Base-by-base conservation (phyloP, 2,329 filamentous ascomycete genomes). In the Calonectria pseudoturangicola region DNA sequence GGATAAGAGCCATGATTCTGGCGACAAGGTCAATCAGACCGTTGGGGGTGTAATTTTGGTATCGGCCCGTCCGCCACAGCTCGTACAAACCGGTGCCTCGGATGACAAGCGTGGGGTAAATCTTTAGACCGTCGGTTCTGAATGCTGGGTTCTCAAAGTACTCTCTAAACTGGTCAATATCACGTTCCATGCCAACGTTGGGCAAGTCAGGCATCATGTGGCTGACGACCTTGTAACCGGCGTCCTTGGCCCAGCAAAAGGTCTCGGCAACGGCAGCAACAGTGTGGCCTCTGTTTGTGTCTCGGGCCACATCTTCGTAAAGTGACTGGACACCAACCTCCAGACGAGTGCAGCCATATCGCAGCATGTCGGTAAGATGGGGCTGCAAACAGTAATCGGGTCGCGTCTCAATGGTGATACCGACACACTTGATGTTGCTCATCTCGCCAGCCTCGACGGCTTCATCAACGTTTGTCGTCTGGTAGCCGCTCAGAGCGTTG, bases 151-250 rank as follows among this genome's bases (percentile, higher is more conserved):
- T 98, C 82, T 98, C 95, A 80, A 99, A 99, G 84, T 99, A 99
- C 83, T 99, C 97, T 75, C 95, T 91, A 85, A 99, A 99, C 79
- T 99, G 97, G 81, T 98, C 96, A 51, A 99, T 88, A 82, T 99
- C 97, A 79, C 97, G 93, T 85, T 99, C 97, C 94, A 98, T 98
- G 70, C 97, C 97, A 2, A 99, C 97, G 80, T 99, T 99, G 4
- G 97, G 97, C 60, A 99, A 86, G 82, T 99, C 97, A 1, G 97
- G 97, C 97, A 99, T 99, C 97, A 99, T 99, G 86, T 99, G 97
- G 77, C 95, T 98, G 74, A 99, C 97, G 0, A 99, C 97, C 84
- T 99, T 99, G 90, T 98, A 99, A 0, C 97, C 97, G 7, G 97
- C 95, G 83, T 99, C 97, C 85, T 99, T 99, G 75, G 97, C 92